Evolutionary conservation across 306 rosid species (phyloP), one percentile per base, ranked within the genome.

Genomic region (Sesbania bispinosa): DNA sequence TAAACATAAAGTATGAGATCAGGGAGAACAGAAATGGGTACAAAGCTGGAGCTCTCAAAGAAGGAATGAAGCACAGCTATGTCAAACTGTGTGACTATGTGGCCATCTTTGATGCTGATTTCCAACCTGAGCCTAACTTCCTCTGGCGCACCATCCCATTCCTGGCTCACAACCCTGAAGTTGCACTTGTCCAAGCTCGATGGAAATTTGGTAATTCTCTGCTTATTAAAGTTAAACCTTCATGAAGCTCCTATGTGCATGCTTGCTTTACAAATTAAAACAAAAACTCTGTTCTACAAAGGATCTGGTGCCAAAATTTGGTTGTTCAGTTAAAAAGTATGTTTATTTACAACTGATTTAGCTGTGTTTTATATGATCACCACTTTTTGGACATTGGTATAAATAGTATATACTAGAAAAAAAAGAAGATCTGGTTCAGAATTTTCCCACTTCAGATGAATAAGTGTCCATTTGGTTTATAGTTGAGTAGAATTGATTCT

Each of bases 21-120:
- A 87, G 98, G 45, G 85, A 77, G 80, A 89, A 83, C 74, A 87
- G 98, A 74, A 89, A 76, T 67, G 98, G 97, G 6, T 90, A 90
- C 86, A 93, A 93, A 80, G 97, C 97, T 11, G 98, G 98, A 26
- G 92, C 97, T 38, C 92, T 93, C 3, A 90, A 79, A 46, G 92
- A 88, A 76, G 98, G 96, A 18, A 88, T 93, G 97, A 93, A 90
- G 77, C 98, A 90, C 60, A 80, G 82, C 57, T 90, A 93, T 26
- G 98, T 93, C 60, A 82, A 83, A 32, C 85, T 79, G 2, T 93
- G 98, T 74, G 97, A 90, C 53, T 90, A 57, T 54, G 98, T 90
- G 0, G 97, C 92, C 51, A 93, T 93, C 57, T 86, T 93, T 35
- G 98, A 93, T 54, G 98, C 97, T 21, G 98, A 93, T 73, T 93